phyloP scores from a whole-genome alignment of 2,329 filamentous ascomycete species.

The Incumbomyces lentus region DNA sequence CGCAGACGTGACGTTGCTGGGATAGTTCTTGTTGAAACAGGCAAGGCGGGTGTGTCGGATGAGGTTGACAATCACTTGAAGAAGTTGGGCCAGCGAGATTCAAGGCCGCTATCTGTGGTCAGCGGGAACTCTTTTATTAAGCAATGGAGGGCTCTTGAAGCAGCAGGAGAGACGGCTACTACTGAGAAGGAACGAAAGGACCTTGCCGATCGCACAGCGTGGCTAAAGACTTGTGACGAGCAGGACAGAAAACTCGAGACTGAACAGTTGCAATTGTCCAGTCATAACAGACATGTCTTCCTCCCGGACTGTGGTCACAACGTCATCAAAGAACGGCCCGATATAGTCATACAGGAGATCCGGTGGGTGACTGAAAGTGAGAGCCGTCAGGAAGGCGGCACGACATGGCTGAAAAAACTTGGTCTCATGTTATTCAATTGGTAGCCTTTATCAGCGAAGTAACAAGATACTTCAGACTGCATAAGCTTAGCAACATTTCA shows the following conservation, averaged over 20 bases:
- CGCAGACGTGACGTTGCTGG: constrained; percentile 24
- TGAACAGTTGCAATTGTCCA: constrained; percentile 27
- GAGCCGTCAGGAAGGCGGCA: no score
- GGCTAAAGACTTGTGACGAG: neutral
- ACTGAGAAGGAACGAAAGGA: constrained; percentile 22
- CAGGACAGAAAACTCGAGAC: constrained; percentile 20
- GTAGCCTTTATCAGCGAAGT: no score
- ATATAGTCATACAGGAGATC: constrained; percentile 28
- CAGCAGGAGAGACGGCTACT: constrained; percentile 22
- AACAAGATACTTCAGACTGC: no score
- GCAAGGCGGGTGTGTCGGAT: neutral
- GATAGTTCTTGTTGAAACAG: constrained; percentile 29
- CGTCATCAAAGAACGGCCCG: constrained; percentile 28
- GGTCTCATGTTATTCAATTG: no score
- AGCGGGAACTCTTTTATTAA: constrained; percentile 20
- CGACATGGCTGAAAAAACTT: no score
- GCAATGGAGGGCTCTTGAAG: constrained; percentile 16
- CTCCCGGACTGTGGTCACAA: constrained; percentile 30
- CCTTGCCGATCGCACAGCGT: neutral
- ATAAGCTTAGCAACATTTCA: no score
- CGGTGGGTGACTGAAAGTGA: constrained; percentile 23
- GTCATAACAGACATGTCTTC: constrained; percentile 23
- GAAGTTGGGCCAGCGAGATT: constrained; percentile 22
- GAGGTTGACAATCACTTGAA: constrained; percentile 20
- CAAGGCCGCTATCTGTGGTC: constrained; percentile 28